These are phyloP conservation scores for Ophiostoma montium DNA, from an alignment of 2,329 filamentous ascomycete genomes.

Conservation along the genomic window DNA sequence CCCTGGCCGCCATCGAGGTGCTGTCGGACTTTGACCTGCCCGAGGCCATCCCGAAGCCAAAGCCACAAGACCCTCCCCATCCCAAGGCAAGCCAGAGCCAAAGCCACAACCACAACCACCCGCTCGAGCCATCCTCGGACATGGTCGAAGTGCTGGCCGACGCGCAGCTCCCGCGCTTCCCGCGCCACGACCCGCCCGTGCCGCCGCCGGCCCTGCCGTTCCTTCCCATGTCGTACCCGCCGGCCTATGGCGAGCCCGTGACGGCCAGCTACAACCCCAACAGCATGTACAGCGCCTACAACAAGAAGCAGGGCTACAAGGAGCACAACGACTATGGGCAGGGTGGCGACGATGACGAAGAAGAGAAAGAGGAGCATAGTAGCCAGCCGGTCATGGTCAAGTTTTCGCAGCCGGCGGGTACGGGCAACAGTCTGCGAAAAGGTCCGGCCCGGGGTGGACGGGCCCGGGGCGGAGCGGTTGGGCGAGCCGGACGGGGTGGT, in stretches of 20 bases:
- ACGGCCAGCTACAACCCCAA: slow-evolving; percentile 4
- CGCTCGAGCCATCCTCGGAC: background rate
- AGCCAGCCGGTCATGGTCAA: background rate
- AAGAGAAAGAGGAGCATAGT: background rate
- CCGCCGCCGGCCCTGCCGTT: background rate
- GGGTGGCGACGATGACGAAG: background rate
- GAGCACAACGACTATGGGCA: background rate
- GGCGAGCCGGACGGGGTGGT: background rate
- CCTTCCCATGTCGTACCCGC: background rate
- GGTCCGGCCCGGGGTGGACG: background rate
- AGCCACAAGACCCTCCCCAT: too few relatives aligned
- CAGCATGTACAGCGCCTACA: background rate
- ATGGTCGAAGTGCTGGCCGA: background rate
- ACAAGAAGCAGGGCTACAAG: slow-evolving; percentile 1
- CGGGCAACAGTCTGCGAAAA: slow-evolving; percentile 3
- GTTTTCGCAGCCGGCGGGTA: slow-evolving; percentile 8
- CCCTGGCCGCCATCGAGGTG: background rate
- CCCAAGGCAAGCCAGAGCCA: too few relatives aligned
- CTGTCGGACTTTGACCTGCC: too few relatives aligned
- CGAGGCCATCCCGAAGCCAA: too few relatives aligned
- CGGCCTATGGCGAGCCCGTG: background rate
- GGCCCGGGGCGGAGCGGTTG: background rate
- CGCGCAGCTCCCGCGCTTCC: background rate
- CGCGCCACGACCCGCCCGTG: background rate
- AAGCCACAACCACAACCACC: background rate